phyloP scores from a whole-genome alignment of 768 basidiomycete species.

The Boletus rubroflammeus region DNA sequence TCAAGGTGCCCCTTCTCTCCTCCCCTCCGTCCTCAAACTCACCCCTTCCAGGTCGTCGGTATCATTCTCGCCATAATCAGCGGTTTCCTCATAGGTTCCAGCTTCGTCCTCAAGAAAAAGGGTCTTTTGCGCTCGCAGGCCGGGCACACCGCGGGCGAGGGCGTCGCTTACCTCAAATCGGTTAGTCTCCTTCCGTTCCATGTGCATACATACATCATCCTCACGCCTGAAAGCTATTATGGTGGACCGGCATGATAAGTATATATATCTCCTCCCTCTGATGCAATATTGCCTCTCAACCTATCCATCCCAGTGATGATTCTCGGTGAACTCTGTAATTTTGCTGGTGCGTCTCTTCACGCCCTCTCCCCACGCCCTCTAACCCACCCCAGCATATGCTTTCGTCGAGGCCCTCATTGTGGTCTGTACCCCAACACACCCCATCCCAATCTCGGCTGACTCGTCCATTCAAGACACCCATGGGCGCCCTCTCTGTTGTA shows the following conservation, averaged over 20 bases:
- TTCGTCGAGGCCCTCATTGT: conserved; percentile 93
- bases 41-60: conserved; percentile 57
- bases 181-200: conserved; percentile 42
- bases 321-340: conserved; percentile 83
- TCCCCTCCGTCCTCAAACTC: background rate
- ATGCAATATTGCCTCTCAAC: background rate
- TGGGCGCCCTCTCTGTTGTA: conserved; percentile 95
- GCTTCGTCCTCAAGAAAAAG: conserved; percentile 99
- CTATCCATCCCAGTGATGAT: conserved; percentile 70
- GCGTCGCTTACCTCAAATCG: conserved; percentile 93
- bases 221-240: conserved; percentile 53
- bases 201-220: conserved; percentile 5
- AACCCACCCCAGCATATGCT: conserved; percentile 58
- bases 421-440: conserved; percentile 41
- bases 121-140: conserved; percentile 79
- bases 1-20: conserved; percentile 42
- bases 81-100: conserved; percentile 86
- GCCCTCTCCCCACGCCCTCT: background rate
- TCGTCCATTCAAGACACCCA: conserved; percentile 60
- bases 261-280: background rate
- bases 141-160: conserved; percentile 75
- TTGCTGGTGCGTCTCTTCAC: conserved; percentile 56
- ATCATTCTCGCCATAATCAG: conserved; percentile 72
- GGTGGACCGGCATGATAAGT: conserved; percentile 95
- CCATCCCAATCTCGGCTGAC: conserved; percentile 4